These are phyloP conservation scores for Lathyrus tuberosus DNA, from an alignment of 306 rosid species.

Conservation along the genomic window DNA sequence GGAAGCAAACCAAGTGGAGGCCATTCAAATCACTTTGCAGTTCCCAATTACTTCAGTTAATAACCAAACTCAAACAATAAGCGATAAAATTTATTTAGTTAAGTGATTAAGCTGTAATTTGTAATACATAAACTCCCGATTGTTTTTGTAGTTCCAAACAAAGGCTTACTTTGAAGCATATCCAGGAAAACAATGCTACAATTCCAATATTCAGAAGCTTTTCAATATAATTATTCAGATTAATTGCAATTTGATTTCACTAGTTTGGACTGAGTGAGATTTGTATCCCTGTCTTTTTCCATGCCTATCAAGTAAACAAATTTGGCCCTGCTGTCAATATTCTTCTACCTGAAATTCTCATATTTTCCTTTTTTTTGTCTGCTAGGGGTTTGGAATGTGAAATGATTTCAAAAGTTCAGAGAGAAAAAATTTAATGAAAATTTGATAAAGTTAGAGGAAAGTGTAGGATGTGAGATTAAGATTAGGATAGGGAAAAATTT, in stretches of 20 bases:
- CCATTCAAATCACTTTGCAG: constrained; percentile 19
- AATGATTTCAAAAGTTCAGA: background rate
- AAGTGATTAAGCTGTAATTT: background rate
- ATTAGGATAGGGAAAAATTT: background rate
- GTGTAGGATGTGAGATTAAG: background rate
- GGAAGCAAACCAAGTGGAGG: constrained; percentile 26
- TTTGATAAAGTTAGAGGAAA: background rate
- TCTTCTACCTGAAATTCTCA: background rate
- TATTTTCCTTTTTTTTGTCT: background rate
- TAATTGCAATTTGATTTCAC: background rate
- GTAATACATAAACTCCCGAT: background rate
- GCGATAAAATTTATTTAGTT: constrained; percentile 10
- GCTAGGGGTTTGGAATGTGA: background rate
- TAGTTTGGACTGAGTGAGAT: background rate
- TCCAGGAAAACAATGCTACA: background rate
- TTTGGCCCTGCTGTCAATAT: constrained; percentile 1
- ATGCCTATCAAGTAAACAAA: background rate
- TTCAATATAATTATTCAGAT: background rate
- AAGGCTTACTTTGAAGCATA: constrained; percentile 10
- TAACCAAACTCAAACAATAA: constrained; percentile 37
- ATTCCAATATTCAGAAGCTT: background rate
- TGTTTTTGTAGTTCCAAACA: background rate
- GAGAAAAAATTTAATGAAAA: background rate
- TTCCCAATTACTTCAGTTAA: background rate
- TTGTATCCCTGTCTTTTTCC: background rate